Conservation (phyloP, 805 yeast species). For the Saccharomycopsis capsularis region DNA sequence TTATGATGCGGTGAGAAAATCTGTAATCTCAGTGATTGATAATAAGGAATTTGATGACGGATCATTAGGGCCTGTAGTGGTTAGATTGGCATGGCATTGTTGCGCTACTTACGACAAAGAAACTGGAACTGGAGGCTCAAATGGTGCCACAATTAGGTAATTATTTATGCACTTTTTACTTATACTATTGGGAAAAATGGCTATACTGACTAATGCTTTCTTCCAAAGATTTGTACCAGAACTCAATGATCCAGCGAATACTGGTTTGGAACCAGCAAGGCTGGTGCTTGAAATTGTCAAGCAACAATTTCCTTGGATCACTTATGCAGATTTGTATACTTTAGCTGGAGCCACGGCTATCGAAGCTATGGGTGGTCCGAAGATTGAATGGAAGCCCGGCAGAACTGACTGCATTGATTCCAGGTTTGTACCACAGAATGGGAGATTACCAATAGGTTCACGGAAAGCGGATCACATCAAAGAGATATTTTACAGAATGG, state of each 20-base stretch:
- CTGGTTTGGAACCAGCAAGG: conserved; percentile 40
- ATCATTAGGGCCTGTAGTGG: conserved; percentile 42
- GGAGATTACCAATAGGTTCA: conserved; percentile 45
- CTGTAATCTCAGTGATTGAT: conserved; percentile 27
- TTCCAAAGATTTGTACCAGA: conserved; percentile 42
- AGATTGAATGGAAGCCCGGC: conserved; percentile 44
- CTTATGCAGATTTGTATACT: conserved; percentile 46
- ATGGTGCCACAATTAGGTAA: conserved; percentile 27
- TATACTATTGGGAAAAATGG: too few species aligned
- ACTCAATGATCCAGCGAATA: conserved; percentile 42
- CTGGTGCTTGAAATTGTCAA: conserved; percentile 36
- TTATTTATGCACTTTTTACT: background rate
- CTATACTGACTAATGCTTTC: background rate
- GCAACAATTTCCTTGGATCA: conserved; percentile 38
- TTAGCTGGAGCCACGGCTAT: conserved; percentile 45
- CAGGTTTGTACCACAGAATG: conserved; percentile 36
- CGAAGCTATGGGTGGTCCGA: conserved; percentile 45
- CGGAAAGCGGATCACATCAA: conserved; percentile 40
- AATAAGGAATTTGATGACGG: conserved; percentile 20
- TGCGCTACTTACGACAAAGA: conserved; percentile 41
- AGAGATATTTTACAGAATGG: conserved; percentile 40
- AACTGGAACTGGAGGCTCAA: conserved; percentile 32
- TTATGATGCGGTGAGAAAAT: conserved; percentile 34
- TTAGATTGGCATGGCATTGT: conserved; percentile 45
- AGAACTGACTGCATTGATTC: conserved; percentile 36